phyloP scores from a whole-genome alignment of 2,329 filamentous ascomycete species.

The Nemania serpens region DNA sequence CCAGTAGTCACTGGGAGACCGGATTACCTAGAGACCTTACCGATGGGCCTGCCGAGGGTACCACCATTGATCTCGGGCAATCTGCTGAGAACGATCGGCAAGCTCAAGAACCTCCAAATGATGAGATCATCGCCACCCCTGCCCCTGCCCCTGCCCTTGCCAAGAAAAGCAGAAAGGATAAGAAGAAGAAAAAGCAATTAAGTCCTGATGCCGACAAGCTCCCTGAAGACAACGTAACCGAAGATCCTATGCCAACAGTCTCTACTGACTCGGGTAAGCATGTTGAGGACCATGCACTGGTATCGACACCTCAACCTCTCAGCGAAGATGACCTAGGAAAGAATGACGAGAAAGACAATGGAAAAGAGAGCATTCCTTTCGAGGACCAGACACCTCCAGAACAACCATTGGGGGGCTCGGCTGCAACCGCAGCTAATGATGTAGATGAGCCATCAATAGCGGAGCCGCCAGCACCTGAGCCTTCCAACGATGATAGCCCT shows the following conservation, averaged over 20 bases:
- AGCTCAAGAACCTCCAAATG: slow-evolving; percentile 21
- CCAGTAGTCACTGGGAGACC: slow-evolving; percentile 14
- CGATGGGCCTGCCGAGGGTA: background rate
- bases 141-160: background rate
- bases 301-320: background rate
- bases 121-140: background rate
- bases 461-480: background rate
- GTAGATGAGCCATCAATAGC: background rate
- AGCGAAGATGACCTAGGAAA: slow-evolving; percentile 19
- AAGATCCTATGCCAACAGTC: background rate
- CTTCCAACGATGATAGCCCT: slow-evolving; percentile 6
- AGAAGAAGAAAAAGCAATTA: slow-evolving; percentile 38
- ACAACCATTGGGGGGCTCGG: background rate
- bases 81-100: background rate
- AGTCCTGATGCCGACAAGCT: slow-evolving; percentile 6
- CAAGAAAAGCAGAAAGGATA: slow-evolving; percentile 38
- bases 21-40: background rate
- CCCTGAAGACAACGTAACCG: background rate
- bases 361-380: slow-evolving; percentile 19
- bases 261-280: background rate
- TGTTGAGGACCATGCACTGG: background rate
- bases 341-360: slow-evolving; percentile 31
- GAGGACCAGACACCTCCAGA: background rate
- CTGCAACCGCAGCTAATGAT: background rate
- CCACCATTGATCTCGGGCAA: background rate